Evolutionary conservation across 768 basidiomycete species (phyloP).

Genomic region (Trichaptum fuscoviolaceum): DNA sequence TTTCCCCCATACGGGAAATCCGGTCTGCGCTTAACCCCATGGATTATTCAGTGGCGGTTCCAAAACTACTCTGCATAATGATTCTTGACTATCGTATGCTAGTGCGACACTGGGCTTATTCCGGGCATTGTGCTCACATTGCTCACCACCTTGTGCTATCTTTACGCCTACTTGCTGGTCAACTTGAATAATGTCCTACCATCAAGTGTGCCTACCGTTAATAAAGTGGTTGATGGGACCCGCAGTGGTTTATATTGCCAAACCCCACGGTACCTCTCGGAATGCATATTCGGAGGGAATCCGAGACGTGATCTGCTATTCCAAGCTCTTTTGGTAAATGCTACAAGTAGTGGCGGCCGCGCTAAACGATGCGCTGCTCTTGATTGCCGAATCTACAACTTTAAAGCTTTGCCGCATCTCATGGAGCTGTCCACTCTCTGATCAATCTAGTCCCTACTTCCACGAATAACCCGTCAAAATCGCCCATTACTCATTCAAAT

Average conservation of each 20-base stretch:
- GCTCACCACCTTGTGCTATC: background rate
- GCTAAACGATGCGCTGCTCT: background rate
- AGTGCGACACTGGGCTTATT: background rate
- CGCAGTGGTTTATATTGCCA: background rate
- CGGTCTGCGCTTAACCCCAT: background rate
- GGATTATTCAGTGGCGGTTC: background rate
- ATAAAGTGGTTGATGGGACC: background rate
- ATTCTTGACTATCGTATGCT: background rate
- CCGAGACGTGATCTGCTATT: background rate
- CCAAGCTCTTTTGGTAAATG: background rate
- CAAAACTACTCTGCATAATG: background rate
- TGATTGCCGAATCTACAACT: background rate
- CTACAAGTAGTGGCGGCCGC: background rate
- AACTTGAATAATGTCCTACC: background rate
- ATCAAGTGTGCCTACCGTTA: background rate
- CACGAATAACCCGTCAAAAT: background rate
- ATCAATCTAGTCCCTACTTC: background rate
- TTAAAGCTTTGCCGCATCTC: background rate
- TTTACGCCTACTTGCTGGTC: background rate
- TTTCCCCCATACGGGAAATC: background rate
- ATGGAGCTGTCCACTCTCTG: slow-evolving; percentile 1
- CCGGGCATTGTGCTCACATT: background rate
- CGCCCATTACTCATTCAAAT: background rate
- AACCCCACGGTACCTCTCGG: background rate
- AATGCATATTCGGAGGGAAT: background rate